phyloP scores from a whole-genome alignment of 2,329 filamentous ascomycete genomes.

The Arachnomyces sp. region DNA sequence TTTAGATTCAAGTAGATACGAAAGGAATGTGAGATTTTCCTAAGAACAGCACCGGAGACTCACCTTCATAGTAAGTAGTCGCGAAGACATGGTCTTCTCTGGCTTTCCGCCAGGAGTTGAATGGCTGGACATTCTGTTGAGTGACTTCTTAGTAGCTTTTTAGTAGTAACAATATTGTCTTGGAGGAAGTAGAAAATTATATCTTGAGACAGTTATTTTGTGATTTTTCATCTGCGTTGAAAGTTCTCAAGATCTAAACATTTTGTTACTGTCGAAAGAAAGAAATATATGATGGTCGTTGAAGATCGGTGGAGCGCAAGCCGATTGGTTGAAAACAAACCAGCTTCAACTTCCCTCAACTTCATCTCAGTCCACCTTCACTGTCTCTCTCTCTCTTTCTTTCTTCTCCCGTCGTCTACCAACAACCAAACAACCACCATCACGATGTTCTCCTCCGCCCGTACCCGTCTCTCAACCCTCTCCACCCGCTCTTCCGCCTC shows the following conservation, averaged over 20 bases:
- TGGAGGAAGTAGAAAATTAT: slow-evolving; percentile 5
- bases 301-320: no score
- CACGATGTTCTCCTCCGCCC: slow-evolving; percentile 39
- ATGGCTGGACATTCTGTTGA: slow-evolving; percentile 23
- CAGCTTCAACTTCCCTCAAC: not conserved
- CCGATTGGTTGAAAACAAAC: slow-evolving; percentile 3
- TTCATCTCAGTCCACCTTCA: slow-evolving; percentile 8
- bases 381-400: slow-evolving; percentile 9
- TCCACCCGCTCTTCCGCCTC: slow-evolving; percentile 25
- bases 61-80: slow-evolving; percentile 83
- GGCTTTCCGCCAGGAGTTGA: slow-evolving; percentile 47
- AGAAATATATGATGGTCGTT: no score
- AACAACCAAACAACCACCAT: slow-evolving; percentile 13
- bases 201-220: not conserved
- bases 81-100: slow-evolving; percentile 71
- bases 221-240: not conserved
- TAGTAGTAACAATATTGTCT: slow-evolving; percentile 1
- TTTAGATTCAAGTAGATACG: slow-evolving; percentile 7
- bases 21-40: slow-evolving; percentile 3
- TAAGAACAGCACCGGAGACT: slow-evolving; percentile 1
- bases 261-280: no score
- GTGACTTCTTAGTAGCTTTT: not conserved
- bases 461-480: slow-evolving; percentile 40
- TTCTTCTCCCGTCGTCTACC: slow-evolving; percentile 14
- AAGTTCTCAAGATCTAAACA: no score